phyloP scores from a whole-genome alignment of 129 eudicot genomes.

The Dittrichia graveolens region DNA sequence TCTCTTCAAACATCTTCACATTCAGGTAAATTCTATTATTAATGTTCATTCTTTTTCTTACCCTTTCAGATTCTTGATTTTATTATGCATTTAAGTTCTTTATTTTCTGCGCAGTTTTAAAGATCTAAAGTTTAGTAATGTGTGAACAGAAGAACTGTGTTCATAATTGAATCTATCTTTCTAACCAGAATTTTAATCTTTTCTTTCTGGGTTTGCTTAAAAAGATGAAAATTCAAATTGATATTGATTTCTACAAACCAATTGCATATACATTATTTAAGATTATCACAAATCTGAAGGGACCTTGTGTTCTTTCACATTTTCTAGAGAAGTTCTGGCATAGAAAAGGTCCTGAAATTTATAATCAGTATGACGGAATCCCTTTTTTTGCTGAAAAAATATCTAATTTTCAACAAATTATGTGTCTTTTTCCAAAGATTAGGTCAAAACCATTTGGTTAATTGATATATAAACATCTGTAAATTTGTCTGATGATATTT shows the following conservation, averaged over 20 bases:
- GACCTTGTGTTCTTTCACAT: constrained; percentile 11
- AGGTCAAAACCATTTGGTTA: constrained; percentile 2
- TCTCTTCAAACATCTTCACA: constrained; percentile 24
- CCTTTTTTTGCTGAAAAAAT: not conserved
- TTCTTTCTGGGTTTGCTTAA: not conserved
- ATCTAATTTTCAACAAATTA: not conserved
- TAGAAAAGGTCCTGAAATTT: not conserved
- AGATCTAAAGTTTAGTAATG: constrained; percentile 30
- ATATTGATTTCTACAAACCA: constrained; percentile 3
- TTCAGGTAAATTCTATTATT: constrained; percentile 46
- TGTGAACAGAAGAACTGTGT: constrained; percentile 31
- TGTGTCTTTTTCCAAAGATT: not conserved
- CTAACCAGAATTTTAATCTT: not conserved
- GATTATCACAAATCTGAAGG: constrained; percentile 20
- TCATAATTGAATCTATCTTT: constrained; percentile 4
- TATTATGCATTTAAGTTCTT: constrained; percentile 30
- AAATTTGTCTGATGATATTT: not conserved
- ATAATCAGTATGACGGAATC: not conserved
- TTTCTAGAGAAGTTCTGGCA: constrained; percentile 1
- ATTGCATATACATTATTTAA: constrained; percentile 27
- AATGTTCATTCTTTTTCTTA: constrained; percentile 30
- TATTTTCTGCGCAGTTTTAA: not conserved
- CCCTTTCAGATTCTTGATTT: constrained; percentile 31
- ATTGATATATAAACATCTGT: constrained; percentile 13
- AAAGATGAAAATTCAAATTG: constrained; percentile 10